These are phyloP conservation scores for Fusarium chuoi DNA, from an alignment of 2,329 filamentous ascomycete genomes.

Conservation along the genomic window DNA sequence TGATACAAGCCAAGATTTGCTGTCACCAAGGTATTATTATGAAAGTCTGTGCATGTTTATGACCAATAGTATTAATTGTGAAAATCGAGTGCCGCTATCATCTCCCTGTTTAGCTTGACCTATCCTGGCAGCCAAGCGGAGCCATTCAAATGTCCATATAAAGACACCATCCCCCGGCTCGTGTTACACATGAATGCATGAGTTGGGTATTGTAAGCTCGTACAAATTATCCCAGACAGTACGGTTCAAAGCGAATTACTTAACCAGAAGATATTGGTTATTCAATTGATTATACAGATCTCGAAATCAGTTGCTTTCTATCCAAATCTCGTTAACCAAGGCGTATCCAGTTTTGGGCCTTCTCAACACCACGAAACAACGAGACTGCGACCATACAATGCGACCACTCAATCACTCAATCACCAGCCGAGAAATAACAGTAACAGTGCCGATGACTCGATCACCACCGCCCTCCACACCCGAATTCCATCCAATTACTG, in stretches of 20 bases:
- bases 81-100: constrained; percentile 19
- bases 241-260: neutral
- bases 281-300: neutral
- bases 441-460: neutral
- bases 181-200: constrained; percentile 8
- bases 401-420: neutral
- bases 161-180: constrained; percentile 20
- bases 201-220: neutral
- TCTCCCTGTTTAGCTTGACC: constrained; percentile 15
- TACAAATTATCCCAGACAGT: neutral
- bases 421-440: neutral
- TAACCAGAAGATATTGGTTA: neutral
- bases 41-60: constrained; percentile 23
- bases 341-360: neutral
- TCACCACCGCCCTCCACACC: neutral
- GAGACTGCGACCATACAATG: neutral
- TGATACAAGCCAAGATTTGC: constrained; percentile 4
- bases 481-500: neutral
- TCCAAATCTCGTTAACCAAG: neutral
- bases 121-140: constrained; percentile 21
- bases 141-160: constrained; percentile 28
- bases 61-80: constrained; percentile 13
- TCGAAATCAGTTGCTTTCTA: no score
- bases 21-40: neutral
- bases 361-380: neutral